Conservation (phyloP, 345 rosid genomes). For the Hypericum androsaemum region DNA sequence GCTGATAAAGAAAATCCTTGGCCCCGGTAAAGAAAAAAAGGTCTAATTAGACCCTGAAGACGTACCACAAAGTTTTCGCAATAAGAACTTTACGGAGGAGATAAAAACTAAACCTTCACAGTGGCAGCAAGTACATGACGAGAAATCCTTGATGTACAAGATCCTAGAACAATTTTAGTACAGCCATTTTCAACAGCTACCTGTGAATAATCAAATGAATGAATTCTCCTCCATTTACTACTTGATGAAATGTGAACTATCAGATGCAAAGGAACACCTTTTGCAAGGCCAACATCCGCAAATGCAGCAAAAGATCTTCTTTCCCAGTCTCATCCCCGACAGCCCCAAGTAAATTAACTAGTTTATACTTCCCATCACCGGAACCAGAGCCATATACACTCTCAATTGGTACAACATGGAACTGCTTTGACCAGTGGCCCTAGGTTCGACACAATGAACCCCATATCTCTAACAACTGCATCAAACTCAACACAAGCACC, state of each 20-base stretch:
- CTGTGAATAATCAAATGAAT: constrained; percentile 25
- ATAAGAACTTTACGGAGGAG: too few relatives aligned
- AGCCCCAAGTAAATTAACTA: constrained; percentile 41
- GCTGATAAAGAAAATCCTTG: constrained; percentile 91
- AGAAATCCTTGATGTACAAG: constrained; percentile 79
- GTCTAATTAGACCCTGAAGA: too few relatives aligned
- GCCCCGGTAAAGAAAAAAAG: constrained; percentile 40
- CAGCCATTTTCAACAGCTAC: constrained; percentile 66
- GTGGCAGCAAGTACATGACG: constrained; percentile 76
- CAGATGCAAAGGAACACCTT: constrained; percentile 35
- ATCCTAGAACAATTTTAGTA: constrained; percentile 60
- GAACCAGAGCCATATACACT: constrained; percentile 37
- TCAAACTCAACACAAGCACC: constrained; percentile 19
- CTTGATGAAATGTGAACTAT: background rate
- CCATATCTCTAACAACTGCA: constrained; percentile 36
- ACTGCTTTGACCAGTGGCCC: constrained; percentile 54
- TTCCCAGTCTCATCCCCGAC: constrained; percentile 65
- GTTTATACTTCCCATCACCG: constrained; percentile 35
- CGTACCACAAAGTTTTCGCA: too few relatives aligned
- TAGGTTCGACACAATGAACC: constrained; percentile 31
- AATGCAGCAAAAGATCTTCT: constrained; percentile 65
- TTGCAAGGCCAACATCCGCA: constrained; percentile 60
- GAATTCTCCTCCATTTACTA: background rate
- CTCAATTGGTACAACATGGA: constrained; percentile 54
- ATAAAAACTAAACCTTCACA: constrained; percentile 49